These are phyloP conservation scores for Ganoderma multipileum DNA, from an alignment of 1,284 basidiomycete genomes.

Conservation along the genomic window DNA sequence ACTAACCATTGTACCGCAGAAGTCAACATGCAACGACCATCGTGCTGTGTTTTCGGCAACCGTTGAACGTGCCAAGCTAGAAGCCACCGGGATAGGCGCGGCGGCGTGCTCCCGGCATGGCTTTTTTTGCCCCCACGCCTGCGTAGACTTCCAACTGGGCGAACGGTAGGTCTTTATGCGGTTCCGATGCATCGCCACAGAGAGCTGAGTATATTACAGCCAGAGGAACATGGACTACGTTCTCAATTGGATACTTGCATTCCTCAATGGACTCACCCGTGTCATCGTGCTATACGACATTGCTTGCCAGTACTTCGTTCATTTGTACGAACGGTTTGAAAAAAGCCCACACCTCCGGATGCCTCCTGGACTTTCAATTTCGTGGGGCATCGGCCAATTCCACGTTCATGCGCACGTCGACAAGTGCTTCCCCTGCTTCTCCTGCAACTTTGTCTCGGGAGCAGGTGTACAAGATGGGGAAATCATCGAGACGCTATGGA, in stretches of 20 bases:
- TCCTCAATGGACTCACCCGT: background rate
- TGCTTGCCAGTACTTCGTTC: conserved; percentile 2
- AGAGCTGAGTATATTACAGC: conserved; percentile 16
- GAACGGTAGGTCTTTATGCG: too few species aligned
- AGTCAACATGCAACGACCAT: background rate
- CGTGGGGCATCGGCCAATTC: conserved; percentile 19
- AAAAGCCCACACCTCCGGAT: background rate
- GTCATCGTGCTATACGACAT: conserved; percentile 9
- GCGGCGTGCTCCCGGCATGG: too few species aligned
- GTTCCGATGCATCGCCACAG: too few species aligned
- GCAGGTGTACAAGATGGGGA: conserved; percentile 31
- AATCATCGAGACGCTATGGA: conserved; percentile 34
- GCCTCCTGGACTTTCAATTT: background rate
- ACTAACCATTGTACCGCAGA: too few species aligned
- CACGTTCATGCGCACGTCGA: conserved; percentile 29
- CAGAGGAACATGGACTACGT: conserved; percentile 36
- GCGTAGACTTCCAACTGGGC: too few species aligned
- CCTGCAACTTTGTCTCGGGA: conserved; percentile 28
- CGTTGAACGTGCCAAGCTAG: too few species aligned
- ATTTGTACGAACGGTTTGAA: background rate
- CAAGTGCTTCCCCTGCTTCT: conserved; percentile 28
- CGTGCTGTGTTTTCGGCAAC: too few species aligned
- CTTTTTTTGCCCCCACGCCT: too few species aligned
- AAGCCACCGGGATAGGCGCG: too few species aligned
- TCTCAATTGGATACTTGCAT: background rate